A percentile compares a stretch with the other conserved stretches of the same genome.
Conservation (phyloP, 768 basidiomycete genomes). For the Lactarius sp. region DNA sequence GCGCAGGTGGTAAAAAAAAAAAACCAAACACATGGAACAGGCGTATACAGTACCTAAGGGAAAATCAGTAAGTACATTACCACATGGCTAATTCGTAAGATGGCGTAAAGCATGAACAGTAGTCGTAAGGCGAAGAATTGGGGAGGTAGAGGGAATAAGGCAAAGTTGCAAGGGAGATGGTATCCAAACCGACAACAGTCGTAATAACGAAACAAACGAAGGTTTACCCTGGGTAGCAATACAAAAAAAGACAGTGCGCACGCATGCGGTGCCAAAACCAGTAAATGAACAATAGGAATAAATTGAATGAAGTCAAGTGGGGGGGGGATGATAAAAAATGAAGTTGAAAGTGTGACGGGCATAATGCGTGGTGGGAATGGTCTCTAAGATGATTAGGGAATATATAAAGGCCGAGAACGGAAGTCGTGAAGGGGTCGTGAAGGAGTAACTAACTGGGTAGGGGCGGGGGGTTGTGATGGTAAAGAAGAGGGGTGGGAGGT, state of each 20-base stretch:
- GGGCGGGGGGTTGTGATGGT: neutral
- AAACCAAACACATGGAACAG: neutral
- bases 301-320: constrained; percentile 13
- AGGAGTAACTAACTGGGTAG: neutral
- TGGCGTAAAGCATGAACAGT: neutral
- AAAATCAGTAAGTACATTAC: neutral
- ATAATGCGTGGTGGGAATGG: constrained; percentile 2
- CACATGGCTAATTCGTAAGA: neutral
- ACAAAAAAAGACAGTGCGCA: constrained; percentile 2
- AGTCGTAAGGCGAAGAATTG: neutral
- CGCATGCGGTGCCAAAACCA: neutral
- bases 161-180: neutral
- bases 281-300: constrained; percentile 20
- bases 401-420: neutral
- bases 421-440: neutral
- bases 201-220: neutral
- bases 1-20: neutral
- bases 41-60: constrained; percentile 1
- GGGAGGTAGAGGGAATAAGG: neutral
- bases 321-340: neutral
- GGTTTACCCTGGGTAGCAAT: neutral
- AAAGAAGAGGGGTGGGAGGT: neutral
- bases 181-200: neutral
- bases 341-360: neutral
- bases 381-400: constrained; percentile 15